phyloP scores from a whole-genome alignment of 805 yeast species.

The Ogataea polymorpha region DNA sequence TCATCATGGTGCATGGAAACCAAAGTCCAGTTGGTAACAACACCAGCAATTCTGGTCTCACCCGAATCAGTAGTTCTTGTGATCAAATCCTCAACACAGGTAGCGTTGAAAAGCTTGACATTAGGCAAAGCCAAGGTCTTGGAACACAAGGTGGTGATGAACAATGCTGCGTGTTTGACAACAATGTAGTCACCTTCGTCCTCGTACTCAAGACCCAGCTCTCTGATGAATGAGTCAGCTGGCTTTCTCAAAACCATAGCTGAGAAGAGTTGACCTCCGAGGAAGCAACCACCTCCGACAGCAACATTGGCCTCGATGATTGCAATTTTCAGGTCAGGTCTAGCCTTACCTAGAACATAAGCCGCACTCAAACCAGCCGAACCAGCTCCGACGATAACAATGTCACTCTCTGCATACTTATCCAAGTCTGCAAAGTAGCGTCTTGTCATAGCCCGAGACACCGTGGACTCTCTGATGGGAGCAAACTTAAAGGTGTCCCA shows the following conservation, averaged over 20 bases:
- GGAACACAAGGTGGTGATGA: constrained; percentile 67
- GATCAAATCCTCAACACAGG: constrained; percentile 76
- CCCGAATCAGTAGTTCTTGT: constrained; percentile 64
- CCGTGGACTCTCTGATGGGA: constrained; percentile 75
- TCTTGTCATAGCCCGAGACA: constrained; percentile 75
- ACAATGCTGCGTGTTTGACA: constrained; percentile 76
- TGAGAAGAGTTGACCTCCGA: constrained; percentile 73
- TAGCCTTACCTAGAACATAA: constrained; percentile 64
- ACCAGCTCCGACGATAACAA: constrained; percentile 76
- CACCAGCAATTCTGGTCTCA: constrained; percentile 68
- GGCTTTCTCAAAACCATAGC: constrained; percentile 82
- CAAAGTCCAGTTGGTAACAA: constrained; percentile 80
- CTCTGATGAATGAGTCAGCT: constrained; percentile 65
- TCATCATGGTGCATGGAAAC: constrained; percentile 73
- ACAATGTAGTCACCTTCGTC: constrained; percentile 81
- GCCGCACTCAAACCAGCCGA: constrained; percentile 76
- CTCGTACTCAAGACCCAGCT: constrained; percentile 62
- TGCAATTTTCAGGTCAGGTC: constrained; percentile 75
- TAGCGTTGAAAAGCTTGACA: constrained; percentile 74
- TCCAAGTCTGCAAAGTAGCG: constrained; percentile 72
- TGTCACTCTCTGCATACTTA: constrained; percentile 70
- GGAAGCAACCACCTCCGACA: constrained; percentile 79
- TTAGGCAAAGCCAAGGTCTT: constrained; percentile 70
- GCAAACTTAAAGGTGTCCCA: constrained; percentile 69
- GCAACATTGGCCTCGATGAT: constrained; percentile 72